Evolutionary conservation across 257 asterid species (phyloP).

Genomic region (Phtheirospermum japonicum): DNA sequence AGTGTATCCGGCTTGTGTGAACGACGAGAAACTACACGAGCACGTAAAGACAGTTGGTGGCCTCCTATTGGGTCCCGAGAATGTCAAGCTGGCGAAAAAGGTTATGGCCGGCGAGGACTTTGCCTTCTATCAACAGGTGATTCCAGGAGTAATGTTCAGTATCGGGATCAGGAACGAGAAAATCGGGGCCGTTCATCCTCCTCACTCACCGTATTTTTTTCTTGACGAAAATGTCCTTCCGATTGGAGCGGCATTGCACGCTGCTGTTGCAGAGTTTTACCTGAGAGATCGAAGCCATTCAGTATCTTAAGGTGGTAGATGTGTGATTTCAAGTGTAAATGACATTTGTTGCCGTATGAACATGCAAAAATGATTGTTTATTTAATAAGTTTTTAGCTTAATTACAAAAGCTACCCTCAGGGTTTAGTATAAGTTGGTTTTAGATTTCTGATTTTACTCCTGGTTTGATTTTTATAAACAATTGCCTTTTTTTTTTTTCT

Average conservation of each 20-base stretch:
- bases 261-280: constrained; percentile 39
- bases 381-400: too few species aligned
- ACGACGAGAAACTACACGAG: constrained; percentile 49
- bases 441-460: too few species aligned
- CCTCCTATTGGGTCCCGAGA: constrained; percentile 53
- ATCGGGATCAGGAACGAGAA: constrained; percentile 67
- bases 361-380: too few species aligned
- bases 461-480: too few species aligned
- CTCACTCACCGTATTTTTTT: constrained; percentile 79
- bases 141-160: constrained; percentile 62
- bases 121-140: constrained; percentile 68
- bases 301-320: too few species aligned
- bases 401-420: too few species aligned
- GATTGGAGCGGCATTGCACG: constrained; percentile 58
- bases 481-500: too few species aligned
- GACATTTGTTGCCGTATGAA: too few species aligned
- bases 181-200: constrained; percentile 57
- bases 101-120: constrained; percentile 88
- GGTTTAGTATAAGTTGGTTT: too few species aligned
- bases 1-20: constrained; percentile 63
- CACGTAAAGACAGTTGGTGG: constrained; percentile 60
- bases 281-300: constrained; percentile 28
- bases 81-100: constrained; percentile 43
- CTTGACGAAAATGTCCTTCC: constrained; percentile 78
- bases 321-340: too few species aligned